Evolutionary conservation across 2,329 filamentous ascomycete genomes (phyloP).

Genomic region (Penicillium occitanis): DNA sequence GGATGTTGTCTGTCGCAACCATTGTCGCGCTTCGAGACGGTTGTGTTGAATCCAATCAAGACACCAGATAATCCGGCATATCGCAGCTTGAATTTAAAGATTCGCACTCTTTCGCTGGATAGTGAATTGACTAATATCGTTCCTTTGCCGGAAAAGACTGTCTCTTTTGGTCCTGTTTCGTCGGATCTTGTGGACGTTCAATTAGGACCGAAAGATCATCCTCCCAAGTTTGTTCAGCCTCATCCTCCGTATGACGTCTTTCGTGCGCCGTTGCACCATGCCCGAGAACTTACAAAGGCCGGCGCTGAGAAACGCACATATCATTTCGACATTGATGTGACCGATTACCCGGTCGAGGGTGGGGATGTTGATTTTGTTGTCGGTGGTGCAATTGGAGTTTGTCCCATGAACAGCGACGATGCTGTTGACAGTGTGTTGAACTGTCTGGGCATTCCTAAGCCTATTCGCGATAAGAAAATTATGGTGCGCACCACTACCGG

Average conservation of each 20-base stretch:
- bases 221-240: conserved; percentile 87
- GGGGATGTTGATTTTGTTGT: conserved; percentile 90
- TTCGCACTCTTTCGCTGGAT: conserved; percentile 69
- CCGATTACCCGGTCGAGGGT: conserved; percentile 81
- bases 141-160: conserved; percentile 71
- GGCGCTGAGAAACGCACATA: conserved; percentile 96
- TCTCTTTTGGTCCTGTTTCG: conserved; percentile 58
- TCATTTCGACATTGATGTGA: conserved; percentile 96
- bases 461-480: conserved; percentile 79
- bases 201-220: conserved; percentile 56
- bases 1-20: conserved; percentile 63
- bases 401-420: conserved; percentile 76
- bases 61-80: conserved; percentile 82
- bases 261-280: conserved; percentile 79
- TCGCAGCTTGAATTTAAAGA: conserved; percentile 71
- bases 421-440: conserved; percentile 84
- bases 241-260: conserved; percentile 92
- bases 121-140: conserved; percentile 69
- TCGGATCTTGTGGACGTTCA: conserved; percentile 35
- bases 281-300: conserved; percentile 79
- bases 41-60: conserved; percentile 38
- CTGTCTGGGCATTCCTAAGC: conserved; percentile 74
- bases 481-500: conserved; percentile 75
- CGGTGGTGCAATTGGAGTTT: conserved; percentile 90
- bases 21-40: conserved; percentile 42